Percentiles rank a stretch among this genome's conserved stretches.
phyloP scores from a whole-genome alignment of 1,284 basidiomycete species.

The Heterobasidion irregulare region DNA sequence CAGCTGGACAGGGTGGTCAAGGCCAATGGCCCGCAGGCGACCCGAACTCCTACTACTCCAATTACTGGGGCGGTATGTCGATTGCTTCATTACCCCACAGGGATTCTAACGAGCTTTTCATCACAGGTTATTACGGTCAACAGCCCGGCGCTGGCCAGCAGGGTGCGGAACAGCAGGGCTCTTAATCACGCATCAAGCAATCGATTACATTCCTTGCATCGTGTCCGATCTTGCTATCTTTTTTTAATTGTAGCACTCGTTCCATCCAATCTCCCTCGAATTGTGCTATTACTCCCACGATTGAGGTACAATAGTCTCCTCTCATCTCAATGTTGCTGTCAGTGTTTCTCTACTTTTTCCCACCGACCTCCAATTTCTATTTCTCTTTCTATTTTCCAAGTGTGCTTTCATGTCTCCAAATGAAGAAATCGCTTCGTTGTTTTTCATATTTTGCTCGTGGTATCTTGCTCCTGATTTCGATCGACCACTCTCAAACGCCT shows the following conservation, averaged over 20 bases:
- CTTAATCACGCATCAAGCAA: conserved; percentile 4
- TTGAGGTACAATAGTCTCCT: not conserved
- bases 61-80: conserved; percentile 57
- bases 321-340: not conserved
- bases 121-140: conserved; percentile 69
- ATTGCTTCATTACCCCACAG: not conserved
- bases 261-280: not conserved
- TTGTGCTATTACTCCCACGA: not conserved
- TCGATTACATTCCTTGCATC: not conserved
- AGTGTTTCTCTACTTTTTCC: not conserved
- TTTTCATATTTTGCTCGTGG: conserved; percentile 1
- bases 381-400: not conserved
- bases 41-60: conserved; percentile 69
- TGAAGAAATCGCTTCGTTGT: conserved; percentile 3
- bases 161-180: conserved; percentile 27
- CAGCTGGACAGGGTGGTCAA: conserved; percentile 49
- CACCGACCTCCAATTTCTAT: not conserved
- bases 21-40: conserved; percentile 64
- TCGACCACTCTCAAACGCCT: too few species aligned
- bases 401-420: not conserved
- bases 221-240: not conserved
- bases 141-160: conserved; percentile 50
- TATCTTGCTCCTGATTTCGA: not conserved
- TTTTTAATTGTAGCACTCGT: not conserved
- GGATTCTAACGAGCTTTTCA: not conserved